Evolutionary conservation across 176 grass and related monocot genomes (phyloP).

Genomic region (Themeda triandra): DNA sequence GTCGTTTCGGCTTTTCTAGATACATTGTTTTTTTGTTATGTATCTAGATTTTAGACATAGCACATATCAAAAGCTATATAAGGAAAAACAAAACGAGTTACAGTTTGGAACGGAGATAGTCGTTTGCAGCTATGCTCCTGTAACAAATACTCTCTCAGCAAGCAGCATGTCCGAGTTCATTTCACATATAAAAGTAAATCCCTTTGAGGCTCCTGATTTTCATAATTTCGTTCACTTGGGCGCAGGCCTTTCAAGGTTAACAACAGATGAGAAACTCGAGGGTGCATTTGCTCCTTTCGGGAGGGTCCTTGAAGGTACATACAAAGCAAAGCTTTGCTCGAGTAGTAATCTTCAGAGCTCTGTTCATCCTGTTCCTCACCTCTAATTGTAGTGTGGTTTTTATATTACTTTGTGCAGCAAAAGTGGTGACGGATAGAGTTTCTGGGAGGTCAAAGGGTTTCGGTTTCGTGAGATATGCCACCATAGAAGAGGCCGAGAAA

Average conservation of each 20-base stretch:
- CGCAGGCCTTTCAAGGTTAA: constrained; percentile 83
- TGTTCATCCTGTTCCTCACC: constrained; percentile 21
- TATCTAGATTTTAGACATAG: not conserved
- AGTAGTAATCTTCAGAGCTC: not conserved
- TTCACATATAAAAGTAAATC: not conserved
- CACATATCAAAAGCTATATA: too few species aligned
- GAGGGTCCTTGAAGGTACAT: constrained; percentile 81
- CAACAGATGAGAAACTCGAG: constrained; percentile 76
- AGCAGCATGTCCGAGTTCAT: not conserved
- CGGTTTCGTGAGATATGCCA: constrained; percentile 69
- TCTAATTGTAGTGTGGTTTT: not conserved
- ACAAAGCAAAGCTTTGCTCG: not conserved
- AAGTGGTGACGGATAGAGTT: constrained; percentile 66
- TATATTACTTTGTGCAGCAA: constrained; percentile 42
- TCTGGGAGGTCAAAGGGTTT: constrained; percentile 94
- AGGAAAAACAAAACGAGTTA: not conserved
- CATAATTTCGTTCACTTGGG: constrained; percentile 7
- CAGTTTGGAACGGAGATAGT: not conserved
- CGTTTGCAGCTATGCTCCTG: not conserved
- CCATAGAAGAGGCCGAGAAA: constrained; percentile 72
- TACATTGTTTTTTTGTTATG: not conserved
- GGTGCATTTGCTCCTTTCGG: constrained; percentile 71
- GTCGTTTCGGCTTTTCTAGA: too few species aligned
- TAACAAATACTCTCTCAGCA: not conserved
- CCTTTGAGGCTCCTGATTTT: not conserved